phyloP scores from a whole-genome alignment of 306 rosid genomes.

The Ceratonia siliqua region DNA sequence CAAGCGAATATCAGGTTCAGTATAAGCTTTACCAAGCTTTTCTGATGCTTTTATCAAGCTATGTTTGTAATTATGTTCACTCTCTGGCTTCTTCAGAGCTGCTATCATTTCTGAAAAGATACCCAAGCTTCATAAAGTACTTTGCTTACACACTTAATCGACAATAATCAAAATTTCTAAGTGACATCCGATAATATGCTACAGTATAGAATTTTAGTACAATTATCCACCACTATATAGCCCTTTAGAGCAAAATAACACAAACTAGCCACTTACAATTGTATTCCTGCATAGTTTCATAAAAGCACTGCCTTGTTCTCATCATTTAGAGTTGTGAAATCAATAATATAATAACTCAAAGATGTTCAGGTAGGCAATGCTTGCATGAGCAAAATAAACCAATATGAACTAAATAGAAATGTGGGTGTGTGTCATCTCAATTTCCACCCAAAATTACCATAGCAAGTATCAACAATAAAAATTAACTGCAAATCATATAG shows the following conservation, averaged over 20 bases:
- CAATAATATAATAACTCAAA: not conserved
- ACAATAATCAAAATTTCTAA: not conserved
- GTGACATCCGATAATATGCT: not conserved
- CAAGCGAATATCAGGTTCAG: conserved; percentile 63
- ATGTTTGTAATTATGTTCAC: conserved; percentile 45
- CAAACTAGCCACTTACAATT: not conserved
- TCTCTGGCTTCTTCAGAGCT: conserved; percentile 52
- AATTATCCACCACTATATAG: not conserved
- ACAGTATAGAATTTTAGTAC: not conserved
- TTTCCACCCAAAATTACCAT: not conserved
- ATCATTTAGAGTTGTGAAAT: not conserved
- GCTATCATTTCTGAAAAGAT: conserved; percentile 58
- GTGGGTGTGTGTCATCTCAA: not conserved
- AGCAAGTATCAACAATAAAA: not conserved
- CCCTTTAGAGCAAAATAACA: not conserved
- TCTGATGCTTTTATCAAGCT: conserved; percentile 58
- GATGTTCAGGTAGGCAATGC: not conserved
- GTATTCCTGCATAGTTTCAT: not conserved
- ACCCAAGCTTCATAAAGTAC: conserved; percentile 2
- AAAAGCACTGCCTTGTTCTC: not conserved
- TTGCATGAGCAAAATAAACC: not conserved
- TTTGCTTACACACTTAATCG: not conserved
- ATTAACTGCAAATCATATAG: not conserved
- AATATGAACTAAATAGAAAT: not conserved
- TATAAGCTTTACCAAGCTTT: conserved; percentile 58